A percentile compares a stretch with the other conserved stretches of the same genome.
These are phyloP conservation scores for Ogataea minuta DNA, from an alignment of 805 yeast genomes.

Conservation along the genomic window DNA sequence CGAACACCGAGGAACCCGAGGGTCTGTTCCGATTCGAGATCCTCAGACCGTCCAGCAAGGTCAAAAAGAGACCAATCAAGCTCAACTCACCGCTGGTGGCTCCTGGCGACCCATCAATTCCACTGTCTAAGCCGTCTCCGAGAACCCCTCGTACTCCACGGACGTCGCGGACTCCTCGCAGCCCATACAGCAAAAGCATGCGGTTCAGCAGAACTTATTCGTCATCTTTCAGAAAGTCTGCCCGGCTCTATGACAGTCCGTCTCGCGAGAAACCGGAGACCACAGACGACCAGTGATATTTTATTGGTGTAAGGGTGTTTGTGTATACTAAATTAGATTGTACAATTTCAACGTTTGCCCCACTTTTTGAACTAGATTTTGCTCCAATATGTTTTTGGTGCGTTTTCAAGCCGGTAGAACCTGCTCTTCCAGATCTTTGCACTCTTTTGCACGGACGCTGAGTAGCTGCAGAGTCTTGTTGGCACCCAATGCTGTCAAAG, in stretches of 20 bases:
- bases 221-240: constrained; percentile 16
- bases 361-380: constrained; percentile 1
- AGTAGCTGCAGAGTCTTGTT: neutral
- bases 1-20: constrained; percentile 34
- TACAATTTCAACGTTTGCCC: constrained; percentile 3
- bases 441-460: neutral
- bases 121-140: constrained; percentile 28
- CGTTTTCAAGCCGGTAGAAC: neutral
- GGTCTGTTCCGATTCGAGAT: constrained; percentile 47
- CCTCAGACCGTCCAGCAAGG: constrained; percentile 37
- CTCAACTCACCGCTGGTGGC: constrained; percentile 21
- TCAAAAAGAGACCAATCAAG: constrained; percentile 32
- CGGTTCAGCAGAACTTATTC: constrained; percentile 21
- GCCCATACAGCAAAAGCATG: constrained; percentile 20
- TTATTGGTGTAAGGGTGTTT: constrained; percentile 5
- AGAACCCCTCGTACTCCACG: constrained; percentile 27
- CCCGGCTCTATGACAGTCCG: constrained; percentile 17
- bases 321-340: neutral
- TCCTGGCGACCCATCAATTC: constrained; percentile 23
- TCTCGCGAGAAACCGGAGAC: constrained; percentile 13
- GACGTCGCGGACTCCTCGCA: constrained; percentile 21
- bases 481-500: neutral
- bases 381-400: constrained; percentile 1
- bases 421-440: neutral
- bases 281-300: neutral